phyloP scores from a whole-genome alignment of 805 yeast genomes.

The Saccharomycopsis vini region DNA sequence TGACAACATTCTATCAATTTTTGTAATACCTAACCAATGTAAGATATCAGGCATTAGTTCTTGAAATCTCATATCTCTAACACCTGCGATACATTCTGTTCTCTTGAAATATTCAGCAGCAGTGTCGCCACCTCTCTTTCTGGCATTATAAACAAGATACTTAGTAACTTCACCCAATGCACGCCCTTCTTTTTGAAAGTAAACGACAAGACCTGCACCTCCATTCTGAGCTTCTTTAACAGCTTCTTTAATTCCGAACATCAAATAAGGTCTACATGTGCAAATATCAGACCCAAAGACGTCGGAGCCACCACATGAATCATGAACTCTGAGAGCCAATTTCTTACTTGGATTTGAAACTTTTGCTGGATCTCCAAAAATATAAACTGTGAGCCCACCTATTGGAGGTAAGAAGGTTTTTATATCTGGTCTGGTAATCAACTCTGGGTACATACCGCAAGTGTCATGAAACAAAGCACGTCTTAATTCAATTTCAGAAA shows the following conservation, averaged over 20 bases:
- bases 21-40: slow-evolving; percentile 57
- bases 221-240: slow-evolving; percentile 62
- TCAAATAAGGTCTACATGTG: slow-evolving; percentile 60
- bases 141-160: slow-evolving; percentile 59
- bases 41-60: slow-evolving; percentile 62
- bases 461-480: slow-evolving; percentile 58
- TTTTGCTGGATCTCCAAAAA: slow-evolving; percentile 51
- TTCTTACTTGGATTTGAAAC: slow-evolving; percentile 42
- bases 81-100: slow-evolving; percentile 67
- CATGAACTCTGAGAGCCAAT: slow-evolving; percentile 55
- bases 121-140: slow-evolving; percentile 60
- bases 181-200: slow-evolving; percentile 63
- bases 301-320: slow-evolving; percentile 64
- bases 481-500: slow-evolving; percentile 47
- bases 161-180: slow-evolving; percentile 64
- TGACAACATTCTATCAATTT: slow-evolving; percentile 57
- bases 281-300: slow-evolving; percentile 63
- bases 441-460: slow-evolving; percentile 64
- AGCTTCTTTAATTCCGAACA: slow-evolving; percentile 59
- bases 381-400: slow-evolving; percentile 59
- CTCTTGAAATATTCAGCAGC: slow-evolving; percentile 62
- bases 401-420: slow-evolving; percentile 61
- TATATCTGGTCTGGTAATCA: slow-evolving; percentile 58
- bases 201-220: slow-evolving; percentile 55
- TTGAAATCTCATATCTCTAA: slow-evolving; percentile 64